phyloP scores from a whole-genome alignment of 176 grass and related monocot genomes.

The Saccharum spontaneum region DNA sequence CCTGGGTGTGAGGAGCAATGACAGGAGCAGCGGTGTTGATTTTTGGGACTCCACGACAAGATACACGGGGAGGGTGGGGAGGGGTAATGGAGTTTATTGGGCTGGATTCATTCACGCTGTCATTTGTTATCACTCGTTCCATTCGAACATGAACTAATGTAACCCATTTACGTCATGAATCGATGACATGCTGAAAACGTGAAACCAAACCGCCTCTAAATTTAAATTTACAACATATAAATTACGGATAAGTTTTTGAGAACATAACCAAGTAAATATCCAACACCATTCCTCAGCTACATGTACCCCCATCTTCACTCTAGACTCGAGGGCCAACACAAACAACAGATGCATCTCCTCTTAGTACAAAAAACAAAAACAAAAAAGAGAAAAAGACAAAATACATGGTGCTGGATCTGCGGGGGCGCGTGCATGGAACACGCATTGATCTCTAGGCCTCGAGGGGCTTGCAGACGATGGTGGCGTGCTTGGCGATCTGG shows the following conservation, averaged over 20 bases:
- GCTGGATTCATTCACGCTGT: no score
- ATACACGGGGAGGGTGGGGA: no score
- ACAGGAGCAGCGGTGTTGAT: no score
- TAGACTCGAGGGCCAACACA: background rate
- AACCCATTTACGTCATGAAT: no score
- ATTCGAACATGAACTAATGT: no score
- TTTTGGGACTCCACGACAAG: no score
- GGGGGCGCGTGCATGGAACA: background rate
- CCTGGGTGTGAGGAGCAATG: no score
- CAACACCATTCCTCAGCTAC: background rate
- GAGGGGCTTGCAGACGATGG: conserved; percentile 78
- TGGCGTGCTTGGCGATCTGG: conserved; percentile 89
- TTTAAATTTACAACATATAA: background rate
- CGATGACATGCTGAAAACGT: no score
- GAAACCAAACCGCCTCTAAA: background rate
- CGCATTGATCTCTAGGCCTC: conserved; percentile 14
- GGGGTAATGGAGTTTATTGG: no score
- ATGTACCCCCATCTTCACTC: background rate
- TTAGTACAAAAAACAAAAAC: background rate
- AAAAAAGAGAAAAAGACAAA: background rate
- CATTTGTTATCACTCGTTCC: no score
- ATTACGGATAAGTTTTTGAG: conserved; percentile 4
- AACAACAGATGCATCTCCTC: background rate
- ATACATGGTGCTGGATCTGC: background rate
- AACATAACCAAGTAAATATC: conserved; percentile 6